Evolutionary conservation across 2,329 filamentous ascomycete genomes (phyloP), one percentile per base, ranked within the genome.

Genomic region (Tolypocladium pustulatum): DNA sequence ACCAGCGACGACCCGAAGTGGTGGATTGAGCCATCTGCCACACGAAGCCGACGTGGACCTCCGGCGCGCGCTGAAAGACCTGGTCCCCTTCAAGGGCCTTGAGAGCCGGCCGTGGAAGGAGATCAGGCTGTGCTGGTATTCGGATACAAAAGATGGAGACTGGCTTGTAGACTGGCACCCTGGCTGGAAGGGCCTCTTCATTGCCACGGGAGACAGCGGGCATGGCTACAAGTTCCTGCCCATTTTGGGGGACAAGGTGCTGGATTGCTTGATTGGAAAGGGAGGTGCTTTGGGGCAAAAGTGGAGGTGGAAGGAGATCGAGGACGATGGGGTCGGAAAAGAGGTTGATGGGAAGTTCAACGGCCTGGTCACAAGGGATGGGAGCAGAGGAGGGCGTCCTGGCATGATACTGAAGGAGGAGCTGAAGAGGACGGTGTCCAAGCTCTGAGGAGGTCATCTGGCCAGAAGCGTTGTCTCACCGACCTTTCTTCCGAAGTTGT

Each of bases 91-190:
- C 61, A 73, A 73, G 8, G 76, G 77, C 12, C 76, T 89, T 22
- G 78, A 77, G 55, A 76, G 79, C 30, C 76, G 87, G 32, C 81
- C 83, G 1, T 90, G 89, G 74, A 73, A 73, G 59, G 75, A 77
- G 57, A 87, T 84, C 2, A 77, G 86, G 30, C 73, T 90, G 57
- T 91, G 88, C 74, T 91, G 88, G 88, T 91, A 91, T 69, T 84
- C 84, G 6, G 88, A 91, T 73, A 91, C 88, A 65, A 78, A 83
- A 9, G 83, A 82, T 22, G 87, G 83, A 27, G 84, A 91, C 67
- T 91, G 89, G 74, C 77, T 91, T 58, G 78, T 90, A 61, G 82
- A 86, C 66, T 85, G 86, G 70, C 87, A 90, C 65, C 87, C 88
- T 0, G 72, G 76, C 20, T 82, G 82, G 71, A 68, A 77, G 59